These are phyloP conservation scores for Boletus reticuloceps DNA, from an alignment of 768 basidiomycete species.

Conservation along the genomic window DNA sequence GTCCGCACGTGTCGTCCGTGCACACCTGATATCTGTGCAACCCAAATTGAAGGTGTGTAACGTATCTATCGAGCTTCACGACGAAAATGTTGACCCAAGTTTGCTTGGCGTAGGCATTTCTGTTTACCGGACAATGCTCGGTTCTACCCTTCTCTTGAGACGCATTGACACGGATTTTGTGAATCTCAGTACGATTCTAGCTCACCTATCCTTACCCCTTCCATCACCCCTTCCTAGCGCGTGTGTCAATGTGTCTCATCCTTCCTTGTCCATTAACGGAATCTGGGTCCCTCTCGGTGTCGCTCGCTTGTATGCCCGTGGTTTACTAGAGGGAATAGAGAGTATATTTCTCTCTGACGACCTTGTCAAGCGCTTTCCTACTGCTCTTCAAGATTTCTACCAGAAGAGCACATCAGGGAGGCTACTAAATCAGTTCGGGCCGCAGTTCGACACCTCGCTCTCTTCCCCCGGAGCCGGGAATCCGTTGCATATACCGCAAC, in stretches of 20 bases:
- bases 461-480: constrained; percentile 1
- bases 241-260: constrained; percentile 50
- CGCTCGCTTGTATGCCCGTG: constrained; percentile 42
- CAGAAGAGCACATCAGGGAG: constrained; percentile 45
- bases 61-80: neutral
- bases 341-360: constrained; percentile 60
- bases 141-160: constrained; percentile 54
- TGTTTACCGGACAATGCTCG: constrained; percentile 69
- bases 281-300: constrained; percentile 68
- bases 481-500: neutral
- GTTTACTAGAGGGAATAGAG: constrained; percentile 34
- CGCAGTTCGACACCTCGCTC: constrained; percentile 52
- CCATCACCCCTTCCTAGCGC: constrained; percentile 39
- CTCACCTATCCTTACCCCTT: constrained; percentile 34
- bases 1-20: constrained; percentile 66
- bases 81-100: constrained; percentile 7
- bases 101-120: constrained; percentile 53
- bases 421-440: constrained; percentile 59
- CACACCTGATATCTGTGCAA: constrained; percentile 60
- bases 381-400: constrained; percentile 58
- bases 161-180: constrained; percentile 80
- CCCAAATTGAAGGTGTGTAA: constrained; percentile 65
- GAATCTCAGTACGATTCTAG: constrained; percentile 54
- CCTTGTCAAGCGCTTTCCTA: constrained; percentile 62
- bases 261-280: constrained; percentile 53